A percentile compares a stretch with the other conserved stretches of the same genome.
These are phyloP conservation scores for Karstenula rhodostoma DNA, from an alignment of 2,329 filamentous ascomycete species.

Conservation along the genomic window DNA sequence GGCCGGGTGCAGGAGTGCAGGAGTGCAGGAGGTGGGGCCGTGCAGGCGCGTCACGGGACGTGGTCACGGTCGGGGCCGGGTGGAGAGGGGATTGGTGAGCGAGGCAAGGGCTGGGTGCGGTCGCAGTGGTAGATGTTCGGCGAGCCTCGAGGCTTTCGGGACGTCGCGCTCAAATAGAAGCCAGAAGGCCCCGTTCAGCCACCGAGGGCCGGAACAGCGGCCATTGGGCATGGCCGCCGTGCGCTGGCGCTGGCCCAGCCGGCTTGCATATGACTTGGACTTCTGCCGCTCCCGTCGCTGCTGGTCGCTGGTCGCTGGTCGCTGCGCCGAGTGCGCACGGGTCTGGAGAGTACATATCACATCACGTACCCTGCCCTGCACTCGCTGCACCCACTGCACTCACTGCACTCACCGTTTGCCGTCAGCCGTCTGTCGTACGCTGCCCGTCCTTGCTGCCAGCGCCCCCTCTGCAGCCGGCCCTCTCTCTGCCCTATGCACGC, in stretches of 20 bases:
- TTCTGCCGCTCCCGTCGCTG: neutral
- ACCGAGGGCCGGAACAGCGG: conserved; percentile 1
- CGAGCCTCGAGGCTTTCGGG: conserved; percentile 7
- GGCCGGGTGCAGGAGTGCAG: too few species aligned
- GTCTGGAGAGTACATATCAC: too few species aligned
- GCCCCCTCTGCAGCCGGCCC: too few species aligned
- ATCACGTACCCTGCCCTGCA: neutral
- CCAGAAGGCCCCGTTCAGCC: neutral
- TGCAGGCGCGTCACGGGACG: neutral
- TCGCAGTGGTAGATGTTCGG: conserved; percentile 8
- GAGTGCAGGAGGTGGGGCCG: neutral
- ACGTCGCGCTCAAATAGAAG: conserved; percentile 1
- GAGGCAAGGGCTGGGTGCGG: neutral
- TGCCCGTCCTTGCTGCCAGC: too few species aligned
- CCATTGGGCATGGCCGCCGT: neutral
- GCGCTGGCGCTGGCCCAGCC: conserved; percentile 8
- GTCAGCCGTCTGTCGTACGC: too few species aligned
- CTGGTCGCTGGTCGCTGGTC: neutral
- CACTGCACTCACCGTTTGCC: neutral
- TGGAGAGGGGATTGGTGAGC: neutral
- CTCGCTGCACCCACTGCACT: too few species aligned
- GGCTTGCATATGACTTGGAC: conserved; percentile 6
- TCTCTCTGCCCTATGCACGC: too few species aligned
- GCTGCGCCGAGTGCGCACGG: neutral
- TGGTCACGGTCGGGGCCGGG: neutral